Base-by-base conservation (phyloP, 352 stramenopile genomes). In the Phytophthora syringae region DNA sequence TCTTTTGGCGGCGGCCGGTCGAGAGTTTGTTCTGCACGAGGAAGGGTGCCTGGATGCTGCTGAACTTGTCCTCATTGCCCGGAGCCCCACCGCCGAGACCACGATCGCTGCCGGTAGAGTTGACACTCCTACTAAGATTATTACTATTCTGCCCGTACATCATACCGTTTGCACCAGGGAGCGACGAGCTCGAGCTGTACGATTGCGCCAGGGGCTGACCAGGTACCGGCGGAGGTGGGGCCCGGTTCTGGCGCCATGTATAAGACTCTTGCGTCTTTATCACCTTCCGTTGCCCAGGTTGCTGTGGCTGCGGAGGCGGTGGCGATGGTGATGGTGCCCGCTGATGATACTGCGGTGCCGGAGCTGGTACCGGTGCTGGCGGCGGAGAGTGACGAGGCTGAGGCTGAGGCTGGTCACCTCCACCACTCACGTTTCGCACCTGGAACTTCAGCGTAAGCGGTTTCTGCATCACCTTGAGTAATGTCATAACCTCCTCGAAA, bases 391-490 rank as follows among this genome's bases (percentile, higher is more conserved):
- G 49, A 48, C 51, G 59, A 44, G 52, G 40, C 39, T 67, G 64
- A 36, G 40, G 40, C 40, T 24, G 40, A 12, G n/a, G n/a, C n/a
- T n/a, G n/a, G n/a, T n/a, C n/a, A n/a, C 16, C 37, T 21, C 36
- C 68, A 60, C 59, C 64, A 51, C 52, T 42, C 22, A 69, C 67
- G 39, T 76, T 74, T 43, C 83, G 78, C 16, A 81, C 72, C 57
- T 95, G 84, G 63, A 96, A 96, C 67, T 91, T 93, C 27, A 96
- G 56, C 34, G 84, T 92, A 48, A 96, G 63, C 7, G 88, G 88
- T 66, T 96, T 96, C 36, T 89, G 86, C 83, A 96, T 92, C 25
- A 84, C 79, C 70, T 94, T 94, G 48, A 96, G 82, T 74, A 94
- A 82, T 25, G 75, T 76, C 88, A 96, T 96, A 22, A 94, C 85